A percentile compares a stretch with the other conserved stretches of the same genome.
Conservation (phyloP, 371 early-diverging fungal genomes). For the Mortierella sp. region DNA sequence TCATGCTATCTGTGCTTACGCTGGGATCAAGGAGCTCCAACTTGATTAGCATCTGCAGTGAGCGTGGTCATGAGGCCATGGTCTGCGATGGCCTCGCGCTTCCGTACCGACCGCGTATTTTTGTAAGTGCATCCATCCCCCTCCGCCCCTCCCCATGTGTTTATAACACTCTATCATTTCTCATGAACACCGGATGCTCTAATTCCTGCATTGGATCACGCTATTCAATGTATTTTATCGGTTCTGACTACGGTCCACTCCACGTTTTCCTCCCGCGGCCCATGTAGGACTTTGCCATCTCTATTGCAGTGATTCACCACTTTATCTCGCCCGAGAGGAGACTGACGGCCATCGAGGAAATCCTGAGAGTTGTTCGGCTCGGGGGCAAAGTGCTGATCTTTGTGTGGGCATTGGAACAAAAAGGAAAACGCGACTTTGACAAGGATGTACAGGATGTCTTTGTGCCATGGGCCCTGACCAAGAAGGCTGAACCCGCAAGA, state of each 20-base stretch:
- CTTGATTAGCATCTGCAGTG: conserved; percentile 78
- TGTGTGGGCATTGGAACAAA: conserved; percentile 97
- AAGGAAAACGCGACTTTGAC: conserved; percentile 79
- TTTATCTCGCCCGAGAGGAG: conserved; percentile 86
- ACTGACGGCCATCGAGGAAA: conserved; percentile 78
- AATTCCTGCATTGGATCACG: neutral
- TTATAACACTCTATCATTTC: too few relatives aligned
- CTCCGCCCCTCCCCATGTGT: too few relatives aligned
- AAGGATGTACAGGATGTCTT: conserved; percentile 88
- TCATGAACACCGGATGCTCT: neutral
- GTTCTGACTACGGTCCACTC: neutral
- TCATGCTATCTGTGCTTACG: too few relatives aligned
- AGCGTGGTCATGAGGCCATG: conserved; percentile 86
- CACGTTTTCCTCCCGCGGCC: neutral
- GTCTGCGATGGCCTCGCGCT: conserved; percentile 85
- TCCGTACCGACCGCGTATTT: conserved; percentile 76
- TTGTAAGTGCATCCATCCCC: conserved; percentile 63
- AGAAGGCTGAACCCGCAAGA: conserved; percentile 46
- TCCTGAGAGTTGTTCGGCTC: conserved; percentile 76
- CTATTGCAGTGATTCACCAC: conserved; percentile 98
- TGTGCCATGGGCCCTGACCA: conserved; percentile 89
- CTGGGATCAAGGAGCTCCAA: conserved; percentile 71
- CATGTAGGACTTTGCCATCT: conserved; percentile 91
- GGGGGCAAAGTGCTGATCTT: conserved; percentile 86
- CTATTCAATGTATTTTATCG: neutral